A percentile compares a stretch with the other conserved stretches of the same genome.
Conservation (phyloP, 768 basidiomycete genomes). For the Boletus sp. region DNA sequence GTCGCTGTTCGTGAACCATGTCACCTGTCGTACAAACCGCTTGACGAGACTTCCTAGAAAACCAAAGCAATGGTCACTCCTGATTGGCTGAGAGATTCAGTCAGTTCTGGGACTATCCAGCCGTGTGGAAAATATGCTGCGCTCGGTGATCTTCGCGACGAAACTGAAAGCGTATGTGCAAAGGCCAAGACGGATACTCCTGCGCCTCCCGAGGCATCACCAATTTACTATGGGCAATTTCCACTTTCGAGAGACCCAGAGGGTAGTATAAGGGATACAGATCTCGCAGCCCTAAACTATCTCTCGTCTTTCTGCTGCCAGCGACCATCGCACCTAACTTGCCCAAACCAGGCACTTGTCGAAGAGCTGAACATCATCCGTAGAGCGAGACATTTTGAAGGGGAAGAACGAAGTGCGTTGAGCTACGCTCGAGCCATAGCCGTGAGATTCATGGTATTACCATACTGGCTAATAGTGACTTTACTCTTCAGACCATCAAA, state of each 20-base stretch:
- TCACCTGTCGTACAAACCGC: background rate
- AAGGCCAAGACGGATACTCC: slow-evolving; percentile 12
- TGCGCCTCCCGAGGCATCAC: background rate
- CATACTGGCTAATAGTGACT: background rate
- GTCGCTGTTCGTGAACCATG: slow-evolving; percentile 50
- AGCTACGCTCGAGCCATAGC: slow-evolving; percentile 71
- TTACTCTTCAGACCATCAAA: slow-evolving; percentile 42
- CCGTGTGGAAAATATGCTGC: slow-evolving; percentile 59
- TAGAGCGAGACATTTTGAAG: slow-evolving; percentile 59
- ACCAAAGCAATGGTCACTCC: slow-evolving; percentile 67
- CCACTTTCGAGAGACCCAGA: slow-evolving; percentile 21
- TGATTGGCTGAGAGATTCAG: slow-evolving; percentile 64
- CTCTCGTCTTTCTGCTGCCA: slow-evolving; percentile 52
- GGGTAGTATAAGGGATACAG: slow-evolving; percentile 7
- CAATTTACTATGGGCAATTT: background rate
- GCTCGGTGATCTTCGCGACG: slow-evolving; percentile 45
- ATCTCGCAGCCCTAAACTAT: slow-evolving; percentile 21
- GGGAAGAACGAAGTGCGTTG: slow-evolving; percentile 61
- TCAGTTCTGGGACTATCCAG: slow-evolving; percentile 39
- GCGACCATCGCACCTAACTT: slow-evolving; percentile 63
- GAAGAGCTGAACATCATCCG: slow-evolving; percentile 58
- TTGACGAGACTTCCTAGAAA: slow-evolving; percentile 39
- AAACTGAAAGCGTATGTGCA: slow-evolving; percentile 45
- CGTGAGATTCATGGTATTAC: slow-evolving; percentile 37
- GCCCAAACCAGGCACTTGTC: slow-evolving; percentile 63